These are phyloP conservation scores for Suillus subalutaceus DNA, from an alignment of 768 basidiomycete species.

Conservation along the genomic window DNA sequence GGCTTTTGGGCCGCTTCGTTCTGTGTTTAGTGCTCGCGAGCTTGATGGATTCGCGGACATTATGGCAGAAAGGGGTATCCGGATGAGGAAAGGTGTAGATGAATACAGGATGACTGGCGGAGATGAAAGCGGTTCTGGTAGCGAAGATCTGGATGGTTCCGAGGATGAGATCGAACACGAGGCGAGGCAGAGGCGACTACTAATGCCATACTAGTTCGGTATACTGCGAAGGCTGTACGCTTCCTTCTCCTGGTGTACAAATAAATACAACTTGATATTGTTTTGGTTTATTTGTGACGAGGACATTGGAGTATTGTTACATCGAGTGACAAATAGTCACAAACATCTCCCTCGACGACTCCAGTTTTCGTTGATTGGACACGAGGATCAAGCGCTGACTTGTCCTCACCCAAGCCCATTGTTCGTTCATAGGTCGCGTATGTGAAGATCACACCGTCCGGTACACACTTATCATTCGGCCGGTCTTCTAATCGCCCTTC, in stretches of 20 bases:
- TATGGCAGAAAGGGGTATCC: slow-evolving; percentile 77
- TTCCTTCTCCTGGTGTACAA: slow-evolving; percentile 11
- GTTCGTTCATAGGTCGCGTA: slow-evolving; percentile 10
- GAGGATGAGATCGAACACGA: slow-evolving; percentile 62
- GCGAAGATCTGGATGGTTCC: slow-evolving; percentile 28
- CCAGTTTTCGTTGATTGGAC: neutral
- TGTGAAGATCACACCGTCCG: slow-evolving; percentile 12
- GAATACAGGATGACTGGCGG: slow-evolving; percentile 31
- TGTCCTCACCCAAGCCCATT: neutral
- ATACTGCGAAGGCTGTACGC: too few species aligned
- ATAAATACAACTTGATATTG: slow-evolving; percentile 7
- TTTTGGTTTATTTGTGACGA: slow-evolving; percentile 25
- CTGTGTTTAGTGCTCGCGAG: slow-evolving; percentile 61
- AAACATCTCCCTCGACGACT: slow-evolving; percentile 5
- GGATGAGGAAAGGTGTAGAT: slow-evolving; percentile 64
- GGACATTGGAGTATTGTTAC: neutral
- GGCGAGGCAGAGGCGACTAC: slow-evolving; percentile 57
- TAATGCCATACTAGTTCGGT: slow-evolving; percentile 59
- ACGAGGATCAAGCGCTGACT: neutral
- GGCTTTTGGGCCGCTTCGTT: slow-evolving; percentile 72
- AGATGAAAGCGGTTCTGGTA: slow-evolving; percentile 29
- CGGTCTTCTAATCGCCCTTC: slow-evolving; percentile 8
- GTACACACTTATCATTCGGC: slow-evolving; percentile 8
- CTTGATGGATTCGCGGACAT: slow-evolving; percentile 64
- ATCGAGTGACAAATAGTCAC: slow-evolving; percentile 15